These are phyloP conservation scores for Colletotrichum sp. DNA, from an alignment of 2,329 filamentous ascomycete genomes.

Conservation along the genomic window DNA sequence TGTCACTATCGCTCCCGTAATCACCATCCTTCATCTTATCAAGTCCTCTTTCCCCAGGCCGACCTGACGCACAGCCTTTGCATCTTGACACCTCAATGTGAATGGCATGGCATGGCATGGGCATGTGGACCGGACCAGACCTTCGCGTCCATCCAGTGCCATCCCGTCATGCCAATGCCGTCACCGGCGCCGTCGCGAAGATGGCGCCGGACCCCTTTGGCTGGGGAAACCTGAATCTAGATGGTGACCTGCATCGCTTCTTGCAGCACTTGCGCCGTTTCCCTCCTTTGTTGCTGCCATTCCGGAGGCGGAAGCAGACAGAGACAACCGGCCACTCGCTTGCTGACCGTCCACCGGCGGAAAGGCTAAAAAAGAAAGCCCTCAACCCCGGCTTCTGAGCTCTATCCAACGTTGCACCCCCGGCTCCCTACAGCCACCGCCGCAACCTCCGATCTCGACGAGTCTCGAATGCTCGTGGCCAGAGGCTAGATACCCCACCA, in stretches of 20 bases:
- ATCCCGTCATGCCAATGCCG: neutral
- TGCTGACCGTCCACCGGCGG: neutral
- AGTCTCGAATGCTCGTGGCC: constrained; percentile 7
- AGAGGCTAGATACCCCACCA: constrained; percentile 13
- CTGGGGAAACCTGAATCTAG: neutral
- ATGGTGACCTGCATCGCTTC: neutral
- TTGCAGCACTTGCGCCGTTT: neutral
- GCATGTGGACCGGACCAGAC: neutral
- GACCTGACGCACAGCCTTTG: neutral
- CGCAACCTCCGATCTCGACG: constrained; percentile 18
- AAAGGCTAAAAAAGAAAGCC: neutral
- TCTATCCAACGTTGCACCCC: constrained; percentile 1
- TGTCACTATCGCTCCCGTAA: neutral
- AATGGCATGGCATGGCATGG: neutral
- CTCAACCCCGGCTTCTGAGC: neutral
- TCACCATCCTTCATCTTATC: constrained; percentile 2
- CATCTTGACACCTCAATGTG: neutral
- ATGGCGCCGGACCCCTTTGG: neutral
- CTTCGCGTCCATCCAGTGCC: neutral
- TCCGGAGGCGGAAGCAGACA: constrained; percentile 5
- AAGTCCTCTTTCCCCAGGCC: neutral
- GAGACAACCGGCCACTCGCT: constrained; percentile 7
- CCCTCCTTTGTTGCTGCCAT: neutral
- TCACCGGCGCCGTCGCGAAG: neutral
- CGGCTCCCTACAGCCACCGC: neutral